phyloP scores from a whole-genome alignment of 257 asterid species.

The Ilex asprella region DNA sequence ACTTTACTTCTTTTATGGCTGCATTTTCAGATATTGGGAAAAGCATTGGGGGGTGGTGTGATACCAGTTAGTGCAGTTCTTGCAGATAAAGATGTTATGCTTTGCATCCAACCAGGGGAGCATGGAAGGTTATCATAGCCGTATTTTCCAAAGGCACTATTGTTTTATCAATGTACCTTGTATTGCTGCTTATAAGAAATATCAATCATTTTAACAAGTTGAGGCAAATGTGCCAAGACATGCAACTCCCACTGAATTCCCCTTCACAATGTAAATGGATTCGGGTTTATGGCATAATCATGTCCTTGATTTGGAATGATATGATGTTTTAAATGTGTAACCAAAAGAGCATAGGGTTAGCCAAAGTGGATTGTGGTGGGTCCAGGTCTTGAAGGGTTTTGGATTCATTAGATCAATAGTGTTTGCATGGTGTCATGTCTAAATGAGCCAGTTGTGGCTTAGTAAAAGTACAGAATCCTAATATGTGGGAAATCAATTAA shows the following conservation, averaged over 20 bases:
- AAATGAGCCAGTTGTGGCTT: background rate
- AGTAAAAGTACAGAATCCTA: background rate
- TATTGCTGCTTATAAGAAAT: background rate
- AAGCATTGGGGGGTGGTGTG: conserved; percentile 98
- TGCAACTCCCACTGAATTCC: background rate
- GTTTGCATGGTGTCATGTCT: background rate
- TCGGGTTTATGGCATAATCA: background rate
- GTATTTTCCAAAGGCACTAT: background rate
- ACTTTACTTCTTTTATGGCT: conserved; percentile 8
- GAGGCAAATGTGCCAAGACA: background rate
- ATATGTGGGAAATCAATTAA: background rate
- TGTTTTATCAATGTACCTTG: background rate
- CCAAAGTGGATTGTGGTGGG: background rate
- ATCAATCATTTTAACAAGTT: background rate
- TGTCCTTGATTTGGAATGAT: background rate
- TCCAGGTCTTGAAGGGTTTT: background rate
- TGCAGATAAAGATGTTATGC: conserved; percentile 92
- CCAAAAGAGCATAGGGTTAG: background rate
- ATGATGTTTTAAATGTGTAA: background rate
- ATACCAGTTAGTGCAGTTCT: conserved; percentile 94
- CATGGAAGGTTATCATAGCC: conserved; percentile 66
- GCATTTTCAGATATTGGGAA: conserved; percentile 70
- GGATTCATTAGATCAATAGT: background rate
- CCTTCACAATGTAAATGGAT: background rate
- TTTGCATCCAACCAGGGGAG: conserved; percentile 95